Evolutionary conservation across 2,329 filamentous ascomycete genomes (phyloP).

Genomic region (Cladorrhinum sp.): DNA sequence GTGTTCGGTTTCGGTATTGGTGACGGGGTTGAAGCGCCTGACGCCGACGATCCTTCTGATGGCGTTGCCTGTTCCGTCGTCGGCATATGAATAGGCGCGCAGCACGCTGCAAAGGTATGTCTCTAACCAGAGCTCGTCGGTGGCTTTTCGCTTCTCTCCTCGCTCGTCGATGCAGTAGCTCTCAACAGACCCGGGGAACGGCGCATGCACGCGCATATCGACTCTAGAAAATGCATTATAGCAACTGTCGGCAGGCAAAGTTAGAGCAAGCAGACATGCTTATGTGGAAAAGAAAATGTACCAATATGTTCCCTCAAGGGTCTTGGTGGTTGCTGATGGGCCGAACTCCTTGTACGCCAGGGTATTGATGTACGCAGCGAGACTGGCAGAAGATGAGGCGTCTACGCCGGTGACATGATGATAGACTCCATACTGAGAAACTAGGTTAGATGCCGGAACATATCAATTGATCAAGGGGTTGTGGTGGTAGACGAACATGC

Average conservation of each 20-base stretch:
- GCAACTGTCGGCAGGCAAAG: slow-evolving; percentile 51
- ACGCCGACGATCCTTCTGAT: slow-evolving; percentile 98
- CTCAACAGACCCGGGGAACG: slow-evolving; percentile 93
- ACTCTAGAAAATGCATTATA: slow-evolving; percentile 99
- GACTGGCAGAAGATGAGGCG: slow-evolving; percentile 92
- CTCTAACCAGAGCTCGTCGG: slow-evolving; percentile 93
- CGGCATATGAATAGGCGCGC: slow-evolving; percentile 92
- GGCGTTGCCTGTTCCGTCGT: slow-evolving; percentile 88
- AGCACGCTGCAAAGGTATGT: slow-evolving; percentile 95
- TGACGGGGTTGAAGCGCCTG: slow-evolving; percentile 93
- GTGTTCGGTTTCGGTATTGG: slow-evolving; percentile 96
- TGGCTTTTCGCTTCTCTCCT: slow-evolving; percentile 89
- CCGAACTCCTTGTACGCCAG: slow-evolving; percentile 86
- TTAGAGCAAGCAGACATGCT: neutral
- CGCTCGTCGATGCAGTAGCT: slow-evolving; percentile 97
- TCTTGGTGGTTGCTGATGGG: slow-evolving; percentile 73
- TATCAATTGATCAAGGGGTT: slow-evolving; percentile 2
- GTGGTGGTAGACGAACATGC: slow-evolving; percentile 41
- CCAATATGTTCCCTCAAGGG: slow-evolving; percentile 93
- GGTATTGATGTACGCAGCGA: slow-evolving; percentile 98
- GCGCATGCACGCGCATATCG: slow-evolving; percentile 98
- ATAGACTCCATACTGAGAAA: slow-evolving; percentile 78
- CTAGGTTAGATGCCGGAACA: neutral
- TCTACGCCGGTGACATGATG: slow-evolving; percentile 98
- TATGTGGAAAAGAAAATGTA: slow-evolving; percentile 40